Evolutionary conservation across 345 rosid species (phyloP).

Genomic region (Populus deltoides): DNA sequence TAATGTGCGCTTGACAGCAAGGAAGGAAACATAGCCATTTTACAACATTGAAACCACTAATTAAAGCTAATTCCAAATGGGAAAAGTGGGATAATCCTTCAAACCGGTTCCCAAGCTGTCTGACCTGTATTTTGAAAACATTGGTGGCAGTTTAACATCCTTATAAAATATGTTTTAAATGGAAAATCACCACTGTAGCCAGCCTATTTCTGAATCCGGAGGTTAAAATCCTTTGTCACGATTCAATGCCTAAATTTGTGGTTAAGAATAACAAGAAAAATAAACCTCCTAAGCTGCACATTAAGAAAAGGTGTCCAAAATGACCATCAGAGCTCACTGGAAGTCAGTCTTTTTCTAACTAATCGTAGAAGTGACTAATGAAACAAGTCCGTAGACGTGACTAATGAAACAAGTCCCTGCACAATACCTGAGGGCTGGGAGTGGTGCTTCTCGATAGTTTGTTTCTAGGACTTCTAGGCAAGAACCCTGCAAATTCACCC

Average conservation of each 20-base stretch:
- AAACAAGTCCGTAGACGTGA: neutral
- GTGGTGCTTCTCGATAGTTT: slow-evolving; percentile 41
- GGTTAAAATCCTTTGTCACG: neutral
- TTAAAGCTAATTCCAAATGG: neutral
- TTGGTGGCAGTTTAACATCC: neutral
- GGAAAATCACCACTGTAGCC: neutral
- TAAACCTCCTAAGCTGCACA: no score
- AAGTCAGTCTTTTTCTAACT: no score
- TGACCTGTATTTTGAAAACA: neutral
- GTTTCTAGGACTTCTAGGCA: slow-evolving; percentile 42
- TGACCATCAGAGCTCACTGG: no score
- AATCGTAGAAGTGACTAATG: neutral
- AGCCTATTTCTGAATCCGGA: neutral
- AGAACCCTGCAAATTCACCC: slow-evolving; percentile 53
- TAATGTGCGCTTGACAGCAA: neutral
- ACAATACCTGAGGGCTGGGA: slow-evolving; percentile 67
- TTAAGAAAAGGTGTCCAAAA: no score
- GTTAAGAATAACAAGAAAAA: neutral
- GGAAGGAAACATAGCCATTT: neutral
- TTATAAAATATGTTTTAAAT: neutral
- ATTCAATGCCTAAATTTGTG: neutral
- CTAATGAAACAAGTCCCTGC: neutral
- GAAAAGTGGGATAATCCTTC: neutral
- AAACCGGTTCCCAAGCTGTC: neutral
- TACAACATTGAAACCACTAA: neutral